phyloP scores from a whole-genome alignment of 345 rosid species.

The Dimocarpus longan region DNA sequence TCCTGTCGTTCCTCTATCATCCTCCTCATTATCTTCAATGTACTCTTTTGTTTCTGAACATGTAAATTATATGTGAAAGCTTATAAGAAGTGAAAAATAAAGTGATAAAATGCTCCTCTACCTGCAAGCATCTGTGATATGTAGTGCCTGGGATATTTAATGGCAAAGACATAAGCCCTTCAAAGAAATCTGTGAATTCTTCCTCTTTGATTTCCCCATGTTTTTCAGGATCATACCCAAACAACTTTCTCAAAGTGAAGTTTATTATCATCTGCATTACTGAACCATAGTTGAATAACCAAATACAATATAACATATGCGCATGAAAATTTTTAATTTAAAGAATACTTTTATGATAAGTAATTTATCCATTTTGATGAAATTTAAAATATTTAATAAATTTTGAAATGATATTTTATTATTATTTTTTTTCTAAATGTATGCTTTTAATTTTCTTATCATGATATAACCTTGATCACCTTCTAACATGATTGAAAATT shows the following conservation, averaged over 20 bases:
- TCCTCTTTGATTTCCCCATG: conserved; percentile 19
- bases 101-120: background rate
- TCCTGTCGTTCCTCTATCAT: conserved; percentile 21
- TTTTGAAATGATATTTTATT: no score
- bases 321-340: no score
- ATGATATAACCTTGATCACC: no score
- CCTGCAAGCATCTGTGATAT: conserved; percentile 29
- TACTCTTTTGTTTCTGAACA: conserved; percentile 24
- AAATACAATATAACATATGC: background rate
- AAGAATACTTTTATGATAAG: no score
- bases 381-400: no score
- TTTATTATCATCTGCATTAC: conserved; percentile 28
- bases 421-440: no score
- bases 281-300: background rate
- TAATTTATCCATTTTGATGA: no score
- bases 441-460: no score
- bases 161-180: conserved; percentile 36
- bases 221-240: conserved; percentile 26
- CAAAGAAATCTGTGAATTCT: conserved; percentile 18
- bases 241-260: conserved; percentile 23
- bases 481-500: no score
- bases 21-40: conserved; percentile 18
- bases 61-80: background rate
- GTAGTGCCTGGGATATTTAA: conserved; percentile 35
- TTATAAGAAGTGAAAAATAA: no score